Evolutionary conservation across 2,329 filamentous ascomycete species (phyloP), one percentile per base, ranked within the genome.

Genomic region (Aspergillus intermedius): DNA sequence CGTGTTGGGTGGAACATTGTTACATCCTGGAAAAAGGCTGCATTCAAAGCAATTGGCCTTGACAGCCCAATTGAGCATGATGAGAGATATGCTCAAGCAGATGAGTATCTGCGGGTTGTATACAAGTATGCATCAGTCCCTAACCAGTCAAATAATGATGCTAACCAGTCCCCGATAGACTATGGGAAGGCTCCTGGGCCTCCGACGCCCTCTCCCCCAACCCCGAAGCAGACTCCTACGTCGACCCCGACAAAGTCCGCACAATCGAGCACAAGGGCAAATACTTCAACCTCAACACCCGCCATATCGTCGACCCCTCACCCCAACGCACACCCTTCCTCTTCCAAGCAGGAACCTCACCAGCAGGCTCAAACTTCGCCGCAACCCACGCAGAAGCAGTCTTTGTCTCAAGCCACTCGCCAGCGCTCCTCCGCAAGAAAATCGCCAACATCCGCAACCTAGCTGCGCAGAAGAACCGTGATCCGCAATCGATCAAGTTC

Each of bases 1-100:
- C 71, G 82, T 0, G 74, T 84, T 30, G 81, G 79, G 0, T 84
- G 82, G 82, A 86, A 86, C 52, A 83, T 86, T 17, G 82, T 86
- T 0, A 84, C 81, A 0, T 76, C 72, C 1, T 83, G 77, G 74
- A 81, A 80, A 60, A 83, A 83, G 57, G 74, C 77, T 0, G 80
- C 81, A 0, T 81, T 82, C 62, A 82, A 83, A 57, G 80, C 79
- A 0, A 82, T 84, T 47, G 81, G 80, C 0, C 59, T 82, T 2
- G 76, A 82, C 10, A 76, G 64, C 3, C 77, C 77, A 0, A 78
- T 81, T 28, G 76, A 81, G 48, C 81, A 84, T 53, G 82, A 84
- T 39, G 74, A 83, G 58, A 72, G 81, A 22, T 84, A 84, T 52
- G 70, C 67, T 0, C 77, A 81, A 55, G 81, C 81, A 0, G 80